Conservation (phyloP, 257 asterid species). For the Solanum megistacrolobum region DNA sequence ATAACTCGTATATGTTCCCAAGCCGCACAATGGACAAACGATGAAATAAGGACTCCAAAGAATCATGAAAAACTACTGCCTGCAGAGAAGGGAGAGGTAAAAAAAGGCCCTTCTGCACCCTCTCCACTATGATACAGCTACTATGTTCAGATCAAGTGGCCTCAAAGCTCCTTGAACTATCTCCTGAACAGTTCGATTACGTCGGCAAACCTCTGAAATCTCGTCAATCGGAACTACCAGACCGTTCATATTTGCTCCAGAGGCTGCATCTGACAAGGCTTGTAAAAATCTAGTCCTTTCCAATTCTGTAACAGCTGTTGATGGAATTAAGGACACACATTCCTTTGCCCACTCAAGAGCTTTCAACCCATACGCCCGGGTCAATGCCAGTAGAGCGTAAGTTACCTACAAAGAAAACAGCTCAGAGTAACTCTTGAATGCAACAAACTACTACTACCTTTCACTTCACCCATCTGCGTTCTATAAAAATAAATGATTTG, state of each 20-base stretch:
- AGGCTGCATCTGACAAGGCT: constrained; percentile 63
- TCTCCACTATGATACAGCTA: constrained; percentile 48
- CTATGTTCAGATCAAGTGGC: constrained; percentile 73
- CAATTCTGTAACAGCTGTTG: constrained; percentile 68
- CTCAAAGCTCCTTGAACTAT: constrained; percentile 92
- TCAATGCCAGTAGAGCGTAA: constrained; percentile 63
- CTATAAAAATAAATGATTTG: background rate
- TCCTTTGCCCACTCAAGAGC: constrained; percentile 84
- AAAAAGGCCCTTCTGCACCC: constrained; percentile 47
- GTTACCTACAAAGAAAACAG: constrained; percentile 43
- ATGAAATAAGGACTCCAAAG: constrained; percentile 24
- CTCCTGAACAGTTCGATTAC: constrained; percentile 95
- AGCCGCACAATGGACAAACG: constrained; percentile 5
- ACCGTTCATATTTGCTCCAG: constrained; percentile 46
- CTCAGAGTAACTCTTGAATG: constrained; percentile 6
- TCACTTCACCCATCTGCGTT: background rate
- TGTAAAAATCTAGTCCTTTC: constrained; percentile 74
- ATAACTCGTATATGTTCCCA: constrained; percentile 25
- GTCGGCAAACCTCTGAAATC: constrained; percentile 83
- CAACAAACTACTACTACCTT: background rate
- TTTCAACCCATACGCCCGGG: constrained; percentile 62
- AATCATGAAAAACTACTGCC: background rate
- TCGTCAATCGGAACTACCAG: constrained; percentile 77
- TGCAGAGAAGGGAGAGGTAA: constrained; percentile 38
- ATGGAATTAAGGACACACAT: constrained; percentile 65